Conservation (phyloP, 805 yeast species). For the Isabelozyma rhagii region DNA sequence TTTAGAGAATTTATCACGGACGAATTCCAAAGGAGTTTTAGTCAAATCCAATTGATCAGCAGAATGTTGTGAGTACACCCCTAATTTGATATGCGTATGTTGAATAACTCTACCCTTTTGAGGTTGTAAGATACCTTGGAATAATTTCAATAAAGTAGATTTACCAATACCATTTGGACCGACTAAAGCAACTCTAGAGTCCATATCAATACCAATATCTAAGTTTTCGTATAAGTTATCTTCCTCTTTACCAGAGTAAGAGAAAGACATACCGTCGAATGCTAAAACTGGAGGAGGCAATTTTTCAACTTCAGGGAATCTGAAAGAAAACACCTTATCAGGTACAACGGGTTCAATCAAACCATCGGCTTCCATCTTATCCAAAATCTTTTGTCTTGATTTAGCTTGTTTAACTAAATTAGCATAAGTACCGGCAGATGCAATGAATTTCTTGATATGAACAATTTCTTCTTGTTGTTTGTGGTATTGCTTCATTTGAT, state of each 20-base stretch:
- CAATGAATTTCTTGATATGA: constrained; percentile 97
- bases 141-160: constrained; percentile 89
- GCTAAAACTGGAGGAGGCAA: constrained; percentile 98
- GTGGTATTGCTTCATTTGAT: constrained; percentile 95
- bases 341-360: constrained; percentile 87
- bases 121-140: constrained; percentile 91
- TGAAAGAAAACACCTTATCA: constrained; percentile 91
- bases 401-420: constrained; percentile 98
- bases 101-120: constrained; percentile 94
- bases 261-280: constrained; percentile 89
- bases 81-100: constrained; percentile 96
- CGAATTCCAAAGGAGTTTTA: constrained; percentile 93
- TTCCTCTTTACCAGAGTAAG: constrained; percentile 81
- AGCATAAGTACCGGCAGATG: constrained; percentile 99
- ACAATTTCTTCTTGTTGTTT: constrained; percentile 99
- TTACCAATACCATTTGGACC: constrained; percentile 99
- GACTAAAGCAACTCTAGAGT: constrained; percentile 94
- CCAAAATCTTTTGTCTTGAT: constrained; percentile 98
- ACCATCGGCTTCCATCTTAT: constrained; percentile 99
- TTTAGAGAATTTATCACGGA: constrained; percentile 85
- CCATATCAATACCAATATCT: constrained; percentile 99
- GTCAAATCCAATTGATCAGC: constrained; percentile 97
- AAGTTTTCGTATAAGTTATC: constrained; percentile 86
- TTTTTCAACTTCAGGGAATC: constrained; percentile 93
- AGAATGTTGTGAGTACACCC: constrained; percentile 98